Percentiles rank a stretch among this genome's conserved stretches.
phyloP scores from a whole-genome alignment of 169 alveolate genomes.

The Cryptosporidium parvum region DNA sequence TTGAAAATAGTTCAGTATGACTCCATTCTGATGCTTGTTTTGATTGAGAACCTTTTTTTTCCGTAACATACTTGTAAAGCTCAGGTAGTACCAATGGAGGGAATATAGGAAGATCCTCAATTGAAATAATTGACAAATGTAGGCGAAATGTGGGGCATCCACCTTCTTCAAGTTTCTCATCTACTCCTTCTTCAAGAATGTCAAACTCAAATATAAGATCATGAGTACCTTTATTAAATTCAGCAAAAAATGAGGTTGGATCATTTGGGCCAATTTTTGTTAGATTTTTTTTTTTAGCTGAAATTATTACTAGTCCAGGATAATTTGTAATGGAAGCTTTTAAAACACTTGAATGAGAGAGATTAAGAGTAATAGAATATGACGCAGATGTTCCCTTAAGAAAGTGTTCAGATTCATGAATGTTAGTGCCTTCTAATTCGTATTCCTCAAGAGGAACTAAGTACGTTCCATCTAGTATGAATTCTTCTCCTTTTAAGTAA shows the following conservation, averaged over 20 bases:
- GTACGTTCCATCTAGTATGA: conserved; percentile 43
- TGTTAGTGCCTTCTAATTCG: background rate
- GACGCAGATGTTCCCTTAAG: conserved; percentile 15
- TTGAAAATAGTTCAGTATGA: conserved; percentile 27
- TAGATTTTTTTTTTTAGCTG: background rate
- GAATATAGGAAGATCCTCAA: conserved; percentile 39
- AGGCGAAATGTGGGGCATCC: conserved; percentile 39
- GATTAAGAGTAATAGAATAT: conserved; percentile 1
- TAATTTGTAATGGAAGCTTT: conserved; percentile 37
- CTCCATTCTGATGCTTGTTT: conserved; percentile 17
- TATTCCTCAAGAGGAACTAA: conserved; percentile 58
- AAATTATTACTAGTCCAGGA: conserved; percentile 20
- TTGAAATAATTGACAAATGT: conserved; percentile 42
- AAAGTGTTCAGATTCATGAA: background rate
- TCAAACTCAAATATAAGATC: conserved; percentile 52
- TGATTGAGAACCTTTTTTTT: no score
- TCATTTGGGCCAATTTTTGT: conserved; percentile 30
- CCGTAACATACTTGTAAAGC: background rate
- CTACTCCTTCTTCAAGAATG: conserved; percentile 48
- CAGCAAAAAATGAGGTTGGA: conserved; percentile 12
- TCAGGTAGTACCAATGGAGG: conserved; percentile 40
- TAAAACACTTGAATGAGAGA: conserved; percentile 33
- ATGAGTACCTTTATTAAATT: conserved; percentile 25
- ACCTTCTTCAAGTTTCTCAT: conserved; percentile 66
- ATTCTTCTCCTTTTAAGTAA: conserved; percentile 29